phyloP scores from a whole-genome alignment of 176 grass and related monocot species.

The Phoenix dactylifera region DNA sequence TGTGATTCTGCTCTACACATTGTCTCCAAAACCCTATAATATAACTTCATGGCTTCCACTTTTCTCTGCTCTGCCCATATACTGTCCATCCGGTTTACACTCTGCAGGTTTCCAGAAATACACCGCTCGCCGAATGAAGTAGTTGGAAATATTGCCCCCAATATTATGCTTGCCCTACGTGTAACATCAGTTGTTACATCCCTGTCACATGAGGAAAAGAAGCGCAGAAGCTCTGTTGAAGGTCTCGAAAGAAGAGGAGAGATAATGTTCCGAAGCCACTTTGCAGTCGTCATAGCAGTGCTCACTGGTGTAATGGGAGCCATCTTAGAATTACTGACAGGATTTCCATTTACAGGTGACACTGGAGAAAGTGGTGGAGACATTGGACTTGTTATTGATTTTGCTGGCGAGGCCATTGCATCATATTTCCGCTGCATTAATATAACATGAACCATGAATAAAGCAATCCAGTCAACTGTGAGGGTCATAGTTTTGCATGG shows the following conservation, averaged over 20 bases:
- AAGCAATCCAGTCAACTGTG: not conserved
- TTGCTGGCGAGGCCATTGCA: conserved; percentile 67
- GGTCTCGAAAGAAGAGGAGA: conserved; percentile 73
- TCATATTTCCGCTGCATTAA: conserved; percentile 73
- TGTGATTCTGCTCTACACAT: conserved; percentile 86
- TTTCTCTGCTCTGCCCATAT: conserved; percentile 98
- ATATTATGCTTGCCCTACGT: conserved; percentile 70
- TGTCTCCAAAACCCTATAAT: conserved; percentile 82
- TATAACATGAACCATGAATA: conserved; percentile 4
- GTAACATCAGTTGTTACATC: conserved; percentile 58
- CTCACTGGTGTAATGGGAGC: conserved; percentile 88
- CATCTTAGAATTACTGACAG: conserved; percentile 33
- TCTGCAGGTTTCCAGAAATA: conserved; percentile 33
- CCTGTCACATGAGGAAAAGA: conserved; percentile 67
- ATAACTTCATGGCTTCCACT: conserved; percentile 81
- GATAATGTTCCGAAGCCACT: conserved; percentile 78
- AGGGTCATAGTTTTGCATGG: not conserved
- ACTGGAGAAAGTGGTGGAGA: conserved; percentile 65
- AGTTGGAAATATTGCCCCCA: conserved; percentile 70
- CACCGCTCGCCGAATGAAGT: conserved; percentile 52
- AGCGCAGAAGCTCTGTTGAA: conserved; percentile 55
- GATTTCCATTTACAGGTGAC: conserved; percentile 27
- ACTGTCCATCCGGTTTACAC: conserved; percentile 63
- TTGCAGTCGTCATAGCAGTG: conserved; percentile 91
- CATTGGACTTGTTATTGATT: conserved; percentile 76